A percentile compares a stretch with the other conserved stretches of the same genome.
Conservation (phyloP, 352 stramenopile genomes). For the Phytopythium aichiense region DNA sequence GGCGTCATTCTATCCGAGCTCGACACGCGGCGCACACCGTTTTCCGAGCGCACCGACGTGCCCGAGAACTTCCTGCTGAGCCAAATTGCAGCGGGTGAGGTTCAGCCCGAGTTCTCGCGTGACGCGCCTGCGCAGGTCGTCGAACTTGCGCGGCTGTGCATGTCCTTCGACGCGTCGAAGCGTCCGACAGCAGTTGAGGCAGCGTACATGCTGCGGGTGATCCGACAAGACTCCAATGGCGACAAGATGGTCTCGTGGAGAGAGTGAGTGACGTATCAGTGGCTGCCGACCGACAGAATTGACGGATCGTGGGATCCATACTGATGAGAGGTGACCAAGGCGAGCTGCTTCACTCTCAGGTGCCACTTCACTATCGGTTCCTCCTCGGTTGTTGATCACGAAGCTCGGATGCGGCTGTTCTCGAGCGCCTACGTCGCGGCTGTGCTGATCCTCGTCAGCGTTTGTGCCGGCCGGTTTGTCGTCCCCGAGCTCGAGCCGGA, state of each 20-base stretch:
- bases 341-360: not conserved
- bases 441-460: not conserved
- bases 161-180: slow-evolving; percentile 17
- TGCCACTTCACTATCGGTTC: not conserved
- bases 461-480: not conserved
- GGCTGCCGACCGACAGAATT: not conserved
- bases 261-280: not conserved
- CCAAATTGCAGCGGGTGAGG: slow-evolving; percentile 18
- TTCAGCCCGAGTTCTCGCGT: slow-evolving; percentile 17
- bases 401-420: not conserved
- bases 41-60: slow-evolving; percentile 15
- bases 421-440: not conserved
- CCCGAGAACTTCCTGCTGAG: slow-evolving; percentile 28
- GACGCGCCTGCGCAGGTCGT: slow-evolving; percentile 14
- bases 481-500: not conserved
- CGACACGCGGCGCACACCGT: slow-evolving; percentile 38
- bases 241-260: not conserved
- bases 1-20: slow-evolving; percentile 47
- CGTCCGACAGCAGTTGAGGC: slow-evolving; percentile 27
- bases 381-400: not conserved
- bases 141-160: slow-evolving; percentile 17
- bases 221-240: not conserved
- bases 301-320: not conserved
- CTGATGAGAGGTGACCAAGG: not conserved
- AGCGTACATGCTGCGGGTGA: slow-evolving; percentile 20